A percentile compares a stretch with the other conserved stretches of the same genome.
Conservation (phyloP, 768 basidiomycete species). For the Hygrocybe coccinea region DNA sequence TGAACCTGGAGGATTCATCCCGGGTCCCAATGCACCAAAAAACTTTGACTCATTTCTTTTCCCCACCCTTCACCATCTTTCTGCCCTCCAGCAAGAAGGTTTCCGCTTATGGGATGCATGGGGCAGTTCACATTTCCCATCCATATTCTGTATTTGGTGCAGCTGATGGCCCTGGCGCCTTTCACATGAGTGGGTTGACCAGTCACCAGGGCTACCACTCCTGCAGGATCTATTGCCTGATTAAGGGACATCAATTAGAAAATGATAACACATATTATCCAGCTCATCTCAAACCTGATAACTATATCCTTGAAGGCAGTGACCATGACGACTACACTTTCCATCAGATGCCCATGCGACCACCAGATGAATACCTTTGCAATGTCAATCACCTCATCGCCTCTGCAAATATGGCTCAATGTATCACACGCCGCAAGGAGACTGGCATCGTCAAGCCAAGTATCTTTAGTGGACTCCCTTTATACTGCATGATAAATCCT, state of each 20-base stretch:
- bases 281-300: slow-evolving; percentile 24
- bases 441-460: slow-evolving; percentile 36
- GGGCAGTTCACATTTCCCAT: slow-evolving; percentile 8
- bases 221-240: slow-evolving; percentile 31
- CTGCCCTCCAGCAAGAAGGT: slow-evolving; percentile 26
- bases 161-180: slow-evolving; percentile 34
- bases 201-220: slow-evolving; percentile 34
- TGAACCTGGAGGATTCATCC: slow-evolving; percentile 31
- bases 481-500: slow-evolving; percentile 31
- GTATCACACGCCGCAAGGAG: slow-evolving; percentile 19
- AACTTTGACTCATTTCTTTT: slow-evolving; percentile 33
- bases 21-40: slow-evolving; percentile 36
- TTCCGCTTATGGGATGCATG: slow-evolving; percentile 20
- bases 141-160: slow-evolving; percentile 21
- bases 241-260: slow-evolving; percentile 28
- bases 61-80: slow-evolving; percentile 31
- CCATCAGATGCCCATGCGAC: slow-evolving; percentile 4
- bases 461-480: slow-evolving; percentile 37
- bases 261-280: slow-evolving; percentile 32
- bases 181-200: slow-evolving; percentile 29
- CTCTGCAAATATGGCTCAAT: slow-evolving; percentile 19
- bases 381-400: slow-evolving; percentile 18
- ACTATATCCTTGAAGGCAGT: slow-evolving; percentile 16
- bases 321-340: slow-evolving; percentile 22
- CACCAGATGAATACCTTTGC: slow-evolving; percentile 8